Evolutionary conservation across 2,329 filamentous ascomycete genomes (phyloP).

Genomic region (Colletotrichum liaoningense): DNA sequence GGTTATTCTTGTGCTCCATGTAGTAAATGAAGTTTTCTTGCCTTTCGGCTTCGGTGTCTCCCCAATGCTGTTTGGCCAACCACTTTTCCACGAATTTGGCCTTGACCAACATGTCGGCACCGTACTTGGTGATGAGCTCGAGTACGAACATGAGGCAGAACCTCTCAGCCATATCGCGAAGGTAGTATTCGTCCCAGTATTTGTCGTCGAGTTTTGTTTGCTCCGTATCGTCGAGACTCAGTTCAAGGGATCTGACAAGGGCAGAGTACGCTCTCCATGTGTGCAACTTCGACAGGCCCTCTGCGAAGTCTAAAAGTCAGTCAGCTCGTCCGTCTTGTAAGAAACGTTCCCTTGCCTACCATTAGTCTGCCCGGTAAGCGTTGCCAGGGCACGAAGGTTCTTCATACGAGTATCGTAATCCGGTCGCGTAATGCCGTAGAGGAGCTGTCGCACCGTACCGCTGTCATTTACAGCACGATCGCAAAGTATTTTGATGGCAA

Average conservation of each 20-base stretch:
- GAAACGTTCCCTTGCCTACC: background rate
- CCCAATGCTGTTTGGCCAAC: slow-evolving; percentile 80
- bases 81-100: slow-evolving; percentile 78
- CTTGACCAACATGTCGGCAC: slow-evolving; percentile 67
- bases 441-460: slow-evolving; percentile 59
- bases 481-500: slow-evolving; percentile 69
- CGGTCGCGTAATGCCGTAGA: slow-evolving; percentile 69
- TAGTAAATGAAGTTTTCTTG: slow-evolving; percentile 66
- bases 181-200: slow-evolving; percentile 71
- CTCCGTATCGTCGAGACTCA: slow-evolving; percentile 62
- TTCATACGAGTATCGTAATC: slow-evolving; percentile 69
- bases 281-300: slow-evolving; percentile 60
- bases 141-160: slow-evolving; percentile 68
- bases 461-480: slow-evolving; percentile 70
- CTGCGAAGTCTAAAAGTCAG: slow-evolving; percentile 43
- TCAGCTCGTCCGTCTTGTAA: slow-evolving; percentile 17
- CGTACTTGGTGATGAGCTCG: slow-evolving; percentile 70
- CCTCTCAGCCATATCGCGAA: slow-evolving; percentile 71
- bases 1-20: slow-evolving; percentile 61
- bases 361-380: slow-evolving; percentile 59
- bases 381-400: slow-evolving; percentile 66
- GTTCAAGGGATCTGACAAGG: slow-evolving; percentile 69
- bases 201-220: slow-evolving; percentile 64
- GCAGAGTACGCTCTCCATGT: slow-evolving; percentile 64
- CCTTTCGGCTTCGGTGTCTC: slow-evolving; percentile 63